Conservation (phyloP, 768 basidiomycete genomes). For the Podaxis pistillaris region DNA sequence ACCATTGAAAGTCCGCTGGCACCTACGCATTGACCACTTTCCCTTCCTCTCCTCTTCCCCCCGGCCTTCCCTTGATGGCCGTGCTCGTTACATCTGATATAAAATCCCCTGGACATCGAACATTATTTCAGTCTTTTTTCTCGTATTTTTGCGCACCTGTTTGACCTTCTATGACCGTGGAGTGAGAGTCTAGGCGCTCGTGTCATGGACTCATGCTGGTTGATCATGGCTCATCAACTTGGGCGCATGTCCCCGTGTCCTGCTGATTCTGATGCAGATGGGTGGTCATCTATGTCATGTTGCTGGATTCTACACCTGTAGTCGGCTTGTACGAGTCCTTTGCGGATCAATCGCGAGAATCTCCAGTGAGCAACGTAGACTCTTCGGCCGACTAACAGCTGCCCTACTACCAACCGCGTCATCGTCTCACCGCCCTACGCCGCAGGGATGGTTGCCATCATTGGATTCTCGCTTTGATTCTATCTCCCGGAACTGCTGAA, state of each 20-base stretch:
- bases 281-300: neutral
- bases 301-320: neutral
- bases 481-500: neutral
- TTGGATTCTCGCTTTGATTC: neutral
- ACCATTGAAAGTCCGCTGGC: constrained; percentile 46
- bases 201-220: neutral
- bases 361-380: neutral
- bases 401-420: neutral
- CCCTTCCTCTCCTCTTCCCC: constrained; percentile 13
- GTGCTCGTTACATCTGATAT: neutral
- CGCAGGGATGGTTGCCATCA: neutral
- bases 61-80: neutral
- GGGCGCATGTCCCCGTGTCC: neutral
- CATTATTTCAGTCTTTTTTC: neutral
- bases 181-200: neutral
- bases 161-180: neutral
- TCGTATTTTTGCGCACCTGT: neutral
- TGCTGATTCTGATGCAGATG: neutral
- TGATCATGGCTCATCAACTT: constrained; percentile 7
- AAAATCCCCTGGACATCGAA: neutral
- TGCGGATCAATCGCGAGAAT: neutral
- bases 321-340: neutral
- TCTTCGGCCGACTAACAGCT: neutral
- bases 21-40: constrained; percentile 43
- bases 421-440: neutral